Percentiles rank a stretch among this genome's conserved stretches.
Evolutionary conservation across 2,329 filamentous ascomycete species (phyloP).

Genomic region (Fusarium continuum): DNA sequence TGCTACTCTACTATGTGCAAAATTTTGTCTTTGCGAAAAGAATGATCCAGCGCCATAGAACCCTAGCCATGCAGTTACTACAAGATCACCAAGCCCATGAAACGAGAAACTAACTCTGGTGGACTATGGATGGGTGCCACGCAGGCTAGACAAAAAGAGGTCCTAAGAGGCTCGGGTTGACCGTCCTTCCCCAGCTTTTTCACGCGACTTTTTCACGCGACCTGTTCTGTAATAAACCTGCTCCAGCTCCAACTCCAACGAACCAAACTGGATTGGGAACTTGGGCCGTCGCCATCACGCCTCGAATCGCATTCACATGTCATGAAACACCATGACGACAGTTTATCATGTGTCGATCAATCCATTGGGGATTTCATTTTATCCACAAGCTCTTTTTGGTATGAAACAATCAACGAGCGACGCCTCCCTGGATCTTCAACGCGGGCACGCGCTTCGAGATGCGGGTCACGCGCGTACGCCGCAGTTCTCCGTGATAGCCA

Average conservation of each 20-base stretch:
- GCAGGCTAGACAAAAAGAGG: too few species aligned
- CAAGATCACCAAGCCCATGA: not conserved
- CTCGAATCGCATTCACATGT: slow-evolving; percentile 33
- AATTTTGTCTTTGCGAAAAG: too few species aligned
- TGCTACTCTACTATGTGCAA: too few species aligned
- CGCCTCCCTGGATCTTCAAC: slow-evolving; percentile 2
- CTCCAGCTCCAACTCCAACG: not conserved
- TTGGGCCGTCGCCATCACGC: slow-evolving; percentile 25
- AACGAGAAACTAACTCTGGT: not conserved
- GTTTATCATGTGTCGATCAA: slow-evolving; percentile 22
- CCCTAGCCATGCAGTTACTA: too few species aligned
- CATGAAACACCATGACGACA: slow-evolving; percentile 13
- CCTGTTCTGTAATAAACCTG: slow-evolving; percentile 6
- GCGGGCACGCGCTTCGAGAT: slow-evolving; percentile 21
- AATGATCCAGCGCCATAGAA: too few species aligned
- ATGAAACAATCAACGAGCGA: not conserved
- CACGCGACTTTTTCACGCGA: too few species aligned
- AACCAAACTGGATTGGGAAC: slow-evolving; percentile 37
- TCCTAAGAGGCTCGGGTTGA: slow-evolving; percentile 11
- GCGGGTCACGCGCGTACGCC: slow-evolving; percentile 24
- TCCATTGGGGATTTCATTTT: slow-evolving; percentile 5
- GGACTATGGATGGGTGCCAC: too few species aligned
- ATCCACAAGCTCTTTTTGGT: slow-evolving; percentile 20
- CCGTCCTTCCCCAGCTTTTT: slow-evolving; percentile 37
- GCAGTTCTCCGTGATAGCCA: slow-evolving; percentile 6